Percentiles rank a stretch among this genome's conserved stretches.
These are phyloP conservation scores for Wickerhamiella infanticola DNA, from an alignment of 1,139 yeast species.

Conservation along the genomic window DNA sequence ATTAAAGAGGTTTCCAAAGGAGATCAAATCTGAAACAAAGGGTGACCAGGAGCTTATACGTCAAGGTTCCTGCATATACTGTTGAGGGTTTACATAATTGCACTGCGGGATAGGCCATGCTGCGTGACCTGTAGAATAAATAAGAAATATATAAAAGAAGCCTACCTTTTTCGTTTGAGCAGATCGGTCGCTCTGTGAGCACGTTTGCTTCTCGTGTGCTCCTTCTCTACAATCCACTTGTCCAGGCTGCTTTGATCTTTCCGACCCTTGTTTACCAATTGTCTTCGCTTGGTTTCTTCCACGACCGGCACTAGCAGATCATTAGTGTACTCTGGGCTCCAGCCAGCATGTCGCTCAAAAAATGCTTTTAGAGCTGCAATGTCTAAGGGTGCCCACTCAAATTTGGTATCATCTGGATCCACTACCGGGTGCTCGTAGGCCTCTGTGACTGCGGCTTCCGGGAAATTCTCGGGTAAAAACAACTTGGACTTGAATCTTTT, in stretches of 20 bases:
- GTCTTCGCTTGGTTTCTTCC: constrained; percentile 52
- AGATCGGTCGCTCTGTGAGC: constrained; percentile 11
- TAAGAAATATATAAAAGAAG: too few relatives aligned
- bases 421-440: constrained; percentile 76
- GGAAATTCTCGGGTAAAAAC: constrained; percentile 49
- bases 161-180: background rate
- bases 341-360: constrained; percentile 58
- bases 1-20: too few relatives aligned
- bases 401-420: constrained; percentile 59
- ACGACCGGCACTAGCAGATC: constrained; percentile 83
- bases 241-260: constrained; percentile 10
- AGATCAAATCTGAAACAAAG: too few relatives aligned
- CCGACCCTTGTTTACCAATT: constrained; percentile 15
- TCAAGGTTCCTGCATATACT: too few relatives aligned
- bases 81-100: too few relatives aligned
- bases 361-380: constrained; percentile 61
- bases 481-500: constrained; percentile 48
- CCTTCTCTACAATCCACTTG: constrained; percentile 12
- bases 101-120: too few relatives aligned
- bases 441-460: constrained; percentile 48
- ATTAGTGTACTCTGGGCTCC: constrained; percentile 66
- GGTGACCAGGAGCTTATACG: too few relatives aligned
- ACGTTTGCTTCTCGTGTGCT: constrained; percentile 12
- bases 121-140: too few relatives aligned
- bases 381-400: constrained; percentile 86